These are phyloP conservation scores for Magnolia changhungtana DNA, from an alignment of 164 flowering plant species.

Conservation along the genomic window DNA sequence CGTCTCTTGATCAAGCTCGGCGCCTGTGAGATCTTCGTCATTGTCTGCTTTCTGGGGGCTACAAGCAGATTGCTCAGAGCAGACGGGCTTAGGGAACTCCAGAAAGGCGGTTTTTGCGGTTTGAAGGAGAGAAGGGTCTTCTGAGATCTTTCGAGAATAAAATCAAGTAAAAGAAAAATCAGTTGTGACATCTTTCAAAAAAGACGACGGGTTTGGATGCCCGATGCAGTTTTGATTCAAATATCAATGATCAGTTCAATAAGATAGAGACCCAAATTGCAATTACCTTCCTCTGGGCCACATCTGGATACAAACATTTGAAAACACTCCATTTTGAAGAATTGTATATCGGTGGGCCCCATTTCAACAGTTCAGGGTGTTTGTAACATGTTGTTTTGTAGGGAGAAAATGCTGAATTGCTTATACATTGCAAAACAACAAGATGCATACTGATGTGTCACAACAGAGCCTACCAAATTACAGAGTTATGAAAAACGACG, in stretches of 20 bases:
- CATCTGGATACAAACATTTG: background rate
- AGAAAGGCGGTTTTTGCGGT: slow-evolving; percentile 55
- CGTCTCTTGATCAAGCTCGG: slow-evolving; percentile 30
- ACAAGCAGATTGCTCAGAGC: slow-evolving; percentile 43
- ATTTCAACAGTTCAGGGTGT: background rate
- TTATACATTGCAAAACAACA: background rate
- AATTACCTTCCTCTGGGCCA: background rate
- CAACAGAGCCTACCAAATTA: background rate
- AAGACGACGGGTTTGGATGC: background rate
- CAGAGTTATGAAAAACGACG: background rate
- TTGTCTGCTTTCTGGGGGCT: slow-evolving; percentile 30
- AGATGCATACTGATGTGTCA: background rate
- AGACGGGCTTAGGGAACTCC: slow-evolving; percentile 49
- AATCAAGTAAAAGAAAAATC: slow-evolving; percentile 7
- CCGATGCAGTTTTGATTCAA: background rate
- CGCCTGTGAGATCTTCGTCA: slow-evolving; percentile 30
- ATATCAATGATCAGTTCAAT: background rate
- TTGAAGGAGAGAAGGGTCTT: slow-evolving; percentile 65
- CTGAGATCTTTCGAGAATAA: slow-evolving; percentile 46
- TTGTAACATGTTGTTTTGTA: background rate
- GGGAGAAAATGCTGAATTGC: background rate
- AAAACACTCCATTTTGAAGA: background rate
- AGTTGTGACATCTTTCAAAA: background rate
- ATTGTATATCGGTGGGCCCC: background rate
- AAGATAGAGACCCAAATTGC: no score